Base-by-base conservation (phyloP, 2,329 filamentous ascomycete genomes). In the Dendryphion nanum region DNA sequence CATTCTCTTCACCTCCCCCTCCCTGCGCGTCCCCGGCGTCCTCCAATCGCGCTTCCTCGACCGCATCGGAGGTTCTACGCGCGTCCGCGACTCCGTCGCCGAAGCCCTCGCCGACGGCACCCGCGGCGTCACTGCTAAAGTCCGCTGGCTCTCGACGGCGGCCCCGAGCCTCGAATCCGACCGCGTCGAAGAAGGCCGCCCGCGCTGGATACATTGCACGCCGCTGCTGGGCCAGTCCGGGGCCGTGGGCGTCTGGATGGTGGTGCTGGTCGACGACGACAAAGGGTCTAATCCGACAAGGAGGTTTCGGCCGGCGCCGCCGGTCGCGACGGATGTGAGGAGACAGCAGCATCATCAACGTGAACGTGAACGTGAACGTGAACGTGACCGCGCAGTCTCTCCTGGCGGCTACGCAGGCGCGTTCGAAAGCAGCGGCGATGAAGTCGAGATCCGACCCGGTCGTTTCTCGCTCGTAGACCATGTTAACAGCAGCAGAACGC, bases 161-260 rank as follows among this genome's bases (percentile, higher is more conserved):
- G 48, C 57, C 1, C 32, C 50, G 5, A 40, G 55, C 10, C 71
- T 31, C 69, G 67, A 60, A n/a, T 12, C 21, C 30, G 63, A 63
- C 4, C 71, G 75, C 21, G 64, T 70, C 14, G 74, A 72, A 26
- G 71, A 79, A 35, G 85, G 84, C 0, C 74, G 83, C 14, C 75
- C 77, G 33, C 75, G 84, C 30, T 89, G 85, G 85, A 84, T 89
- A 28, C 85, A 89, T 59, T 86, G 83, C 55, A 89, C 85, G 16
- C 85, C 86, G 3, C 67, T 89, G 3, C 64, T 86, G 3, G 84
- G 83, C 3, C 74, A 74, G 29, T 82, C 82, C 45, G 81, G 82
- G 2, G 70, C 77, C 3, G 79, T 89, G 0, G 86, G 86, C 13
- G 84, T 88, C 0, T 89, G 85, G 85, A 86, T 89, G 82, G 73